Base-by-base conservation (phyloP, 2,329 filamentous ascomycete genomes). In the Daldinia eschscholtzii region DNA sequence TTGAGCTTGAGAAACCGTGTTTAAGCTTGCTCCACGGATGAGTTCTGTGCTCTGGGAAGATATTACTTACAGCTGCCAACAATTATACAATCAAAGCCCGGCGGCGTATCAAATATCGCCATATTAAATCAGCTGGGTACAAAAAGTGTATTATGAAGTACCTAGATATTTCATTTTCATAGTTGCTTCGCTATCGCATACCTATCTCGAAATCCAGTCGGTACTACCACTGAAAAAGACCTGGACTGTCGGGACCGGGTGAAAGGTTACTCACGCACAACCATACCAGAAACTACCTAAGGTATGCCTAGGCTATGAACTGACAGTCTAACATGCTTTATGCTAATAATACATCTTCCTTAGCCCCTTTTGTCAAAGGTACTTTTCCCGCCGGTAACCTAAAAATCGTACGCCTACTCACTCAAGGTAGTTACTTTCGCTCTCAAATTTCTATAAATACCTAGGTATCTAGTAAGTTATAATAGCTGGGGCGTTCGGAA, bases 1-100 rank as follows among this genome's bases (percentile, higher is more conserved):
- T 26, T n/a, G 20, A 41, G 35, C 3, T 57, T 41, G 37, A 57
- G 35, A n/a, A 26, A 57, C 37, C 15, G 2, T 57, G 33, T 57
- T 57, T 39, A 26, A 41, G 53, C 35, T 26, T 57, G 20, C 33
- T 56, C n/a, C 18, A 28, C 53, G 37, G 20, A 28, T 30, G 46
- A 26, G 52, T 39, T 15, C 18, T 18, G 46, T 39, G 52, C 20
- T 15, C 10, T 57, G n/a, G n/a, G 35, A 9, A 26, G 10, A 41
- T 57, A n/a, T 18, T 33, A 18, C 46, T 33, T 6, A 33, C 33
- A 15, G 20, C 20, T 23, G 20, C 15, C 13, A 26, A 28, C 26
- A 50, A 50, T 50, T 15, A 5, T 18, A n/a, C 15, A 9, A 12
- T 15, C 9, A 18, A 6, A 52, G 26, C 7, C 26, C 7, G 7